Evolutionary conservation across 1,139 yeast species (phyloP), one percentile per base, ranked within the genome.

Genomic region (Kurtzmaniella quercitrusa): DNA sequence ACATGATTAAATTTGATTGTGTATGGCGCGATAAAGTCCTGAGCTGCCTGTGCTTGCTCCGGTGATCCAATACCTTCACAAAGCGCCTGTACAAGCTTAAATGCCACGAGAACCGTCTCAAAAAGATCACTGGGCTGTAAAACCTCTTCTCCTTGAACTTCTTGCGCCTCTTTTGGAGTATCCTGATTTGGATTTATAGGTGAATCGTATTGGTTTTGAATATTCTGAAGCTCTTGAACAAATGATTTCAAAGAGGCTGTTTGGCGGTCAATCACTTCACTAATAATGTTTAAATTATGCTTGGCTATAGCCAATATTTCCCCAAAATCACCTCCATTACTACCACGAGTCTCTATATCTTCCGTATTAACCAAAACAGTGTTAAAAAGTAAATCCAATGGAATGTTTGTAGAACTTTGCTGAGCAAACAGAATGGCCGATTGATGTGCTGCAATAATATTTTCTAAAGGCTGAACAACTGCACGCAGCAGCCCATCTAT

Each of bases 311-410:
- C 51, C 18, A 56, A 37, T n/a, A 58, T 42, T 8, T 49, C 38
- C n/a, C 39, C 44, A 38, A 58, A 52, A 15, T 45, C 39, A 14
- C 15, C 14, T 12, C 20, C 20, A 3, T 15, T 26, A 5, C 34
- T 14, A 30, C 17, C 15, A 14, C 18, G 16, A 6, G 54, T 60
- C 43, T 78, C 83, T 33, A 77, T 55, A 12, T 65, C 64, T 46
- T 77, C 82, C 7, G 69, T 68, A 47, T 73, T 74, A 1, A 72
- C 78, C 39, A 76, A 54, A 0, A 72, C 78, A 17, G 69, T 58
- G 48, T 78, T 78, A 55, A 62, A 76, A 21, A 68, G 54, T 42
- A 76, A 59, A 53, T 76, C 81, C 51, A 61, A 52, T 9, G 71
- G 68, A 2, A 61, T 48, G 2, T 44, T 22, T 3, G 48, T 46